phyloP scores from a whole-genome alignment of 1,139 yeast species.

The Nakaseomyces glabratus region DNA sequence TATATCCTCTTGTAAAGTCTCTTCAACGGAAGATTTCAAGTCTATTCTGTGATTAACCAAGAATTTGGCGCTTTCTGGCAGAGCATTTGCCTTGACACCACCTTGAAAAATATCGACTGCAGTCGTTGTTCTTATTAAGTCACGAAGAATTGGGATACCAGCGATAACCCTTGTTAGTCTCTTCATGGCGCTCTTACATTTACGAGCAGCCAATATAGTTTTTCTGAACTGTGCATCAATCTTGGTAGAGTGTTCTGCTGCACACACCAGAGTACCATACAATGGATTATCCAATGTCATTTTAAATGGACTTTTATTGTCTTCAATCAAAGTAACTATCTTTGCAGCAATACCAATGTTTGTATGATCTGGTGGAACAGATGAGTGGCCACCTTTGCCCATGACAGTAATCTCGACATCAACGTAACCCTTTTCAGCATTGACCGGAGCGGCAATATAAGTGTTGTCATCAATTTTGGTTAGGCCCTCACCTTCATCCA shows the following conservation, averaged over 20 bases:
- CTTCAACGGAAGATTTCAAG: constrained; percentile 39
- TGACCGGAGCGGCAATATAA: constrained; percentile 48
- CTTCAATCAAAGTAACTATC: constrained; percentile 43
- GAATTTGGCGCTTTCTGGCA: constrained; percentile 58
- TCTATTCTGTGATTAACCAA: constrained; percentile 49
- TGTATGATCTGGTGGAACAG: constrained; percentile 64
- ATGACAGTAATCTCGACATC: constrained; percentile 41
- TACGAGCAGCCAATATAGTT: constrained; percentile 20
- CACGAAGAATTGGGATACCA: constrained; percentile 28
- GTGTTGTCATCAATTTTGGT: constrained; percentile 37
- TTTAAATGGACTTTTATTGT: constrained; percentile 38
- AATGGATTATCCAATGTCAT: constrained; percentile 44
- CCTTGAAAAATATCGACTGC: constrained; percentile 53
- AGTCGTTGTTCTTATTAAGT: constrained; percentile 47
- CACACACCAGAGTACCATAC: constrained; percentile 36
- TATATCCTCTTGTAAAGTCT: constrained; percentile 37
- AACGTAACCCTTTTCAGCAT: constrained; percentile 59
- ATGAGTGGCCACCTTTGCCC: constrained; percentile 67
- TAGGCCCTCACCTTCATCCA: constrained; percentile 55
- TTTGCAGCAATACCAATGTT: constrained; percentile 63
- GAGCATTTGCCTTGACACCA: constrained; percentile 59
- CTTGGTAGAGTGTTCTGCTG: constrained; percentile 34
- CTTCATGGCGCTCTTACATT: constrained; percentile 14
- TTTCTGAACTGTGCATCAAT: constrained; percentile 18
- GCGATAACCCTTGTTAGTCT: constrained; percentile 25